Base-by-base conservation (phyloP, 129 eudicot genomes). In the Glebionis coronaria region DNA sequence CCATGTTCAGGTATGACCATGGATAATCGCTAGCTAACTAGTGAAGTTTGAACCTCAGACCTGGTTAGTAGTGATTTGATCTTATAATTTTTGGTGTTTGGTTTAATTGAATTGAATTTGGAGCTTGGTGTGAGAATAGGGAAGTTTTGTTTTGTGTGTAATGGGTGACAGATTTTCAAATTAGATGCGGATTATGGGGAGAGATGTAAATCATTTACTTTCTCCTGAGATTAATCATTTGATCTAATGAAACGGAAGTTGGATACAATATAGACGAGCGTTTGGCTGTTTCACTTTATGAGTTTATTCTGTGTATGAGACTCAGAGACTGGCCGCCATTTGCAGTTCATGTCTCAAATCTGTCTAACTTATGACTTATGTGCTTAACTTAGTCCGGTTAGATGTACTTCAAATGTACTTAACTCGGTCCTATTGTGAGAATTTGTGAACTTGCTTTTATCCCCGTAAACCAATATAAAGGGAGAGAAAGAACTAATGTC, bases 41-140 rank as follows among this genome's bases (percentile, higher is more conserved):
- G n/a, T n/a, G 10, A 35, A 35, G 9, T 0, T 35, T 9, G 6
- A 9, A 35, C 4, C 42, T 35, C 4, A 31, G 9, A 31, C 42
- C 9, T n/a, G n/a, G n/a, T 35, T 35, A 9, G 42, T 2, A 9
- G 42, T 35, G 10, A 10, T 35, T 35, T 29, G 68, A 71, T 12
- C 4, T 71, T 23, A 19, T 14, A 47, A 28, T 46, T 21, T 13
- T 28, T 18, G 16, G 15, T 46, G 49, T n/a, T 35, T 71, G 18
- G 14, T 23, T 40, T 18, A 2, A 27, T 53, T 12, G 0, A 35
- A 5, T 21, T 53, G 45, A 42, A 53, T 53, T 63, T 7, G 40
- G 10, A 42, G n/a, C 28, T 38, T 35, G 53, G 51, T 60, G 61
- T 19, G 63, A 35, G 57, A 12, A 68, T 68, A 51, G 73, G 55